phyloP scores from a whole-genome alignment of 2,329 filamentous ascomycete genomes.

The Rutstroemia sp. region DNA sequence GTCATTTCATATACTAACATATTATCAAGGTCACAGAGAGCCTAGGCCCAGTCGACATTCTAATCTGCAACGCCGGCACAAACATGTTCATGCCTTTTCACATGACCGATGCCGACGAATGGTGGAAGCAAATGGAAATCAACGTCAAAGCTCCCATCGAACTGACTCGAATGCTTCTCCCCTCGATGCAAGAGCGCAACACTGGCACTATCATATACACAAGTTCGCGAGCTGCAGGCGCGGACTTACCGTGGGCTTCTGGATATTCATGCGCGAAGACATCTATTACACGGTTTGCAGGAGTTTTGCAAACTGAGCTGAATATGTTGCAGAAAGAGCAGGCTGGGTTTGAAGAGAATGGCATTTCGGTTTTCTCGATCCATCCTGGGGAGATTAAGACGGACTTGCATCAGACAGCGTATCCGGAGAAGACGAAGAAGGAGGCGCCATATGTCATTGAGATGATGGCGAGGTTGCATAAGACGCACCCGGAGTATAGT shows the following conservation, averaged over 20 bases:
- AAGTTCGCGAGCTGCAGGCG: constrained; percentile 14
- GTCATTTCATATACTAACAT: neutral
- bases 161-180: constrained; percentile 16
- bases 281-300: constrained; percentile 16
- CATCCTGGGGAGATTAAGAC: constrained; percentile 18
- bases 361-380: constrained; percentile 17
- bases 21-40: constrained; percentile 6
- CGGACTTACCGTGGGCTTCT: constrained; percentile 17
- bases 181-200: constrained; percentile 14
- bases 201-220: constrained; percentile 16
- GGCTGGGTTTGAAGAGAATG: constrained; percentile 11
- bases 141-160: constrained; percentile 18
- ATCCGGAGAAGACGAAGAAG: constrained; percentile 16
- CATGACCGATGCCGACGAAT: constrained; percentile 16
- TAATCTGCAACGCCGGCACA: constrained; percentile 19
- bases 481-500: constrained; percentile 14
- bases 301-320: constrained; percentile 15
- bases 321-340: constrained; percentile 13
- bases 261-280: constrained; percentile 18
- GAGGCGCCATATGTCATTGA: constrained; percentile 18
- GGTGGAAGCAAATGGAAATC: constrained; percentile 17
- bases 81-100: constrained; percentile 19
- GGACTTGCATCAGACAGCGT: constrained; percentile 14
- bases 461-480: constrained; percentile 14
- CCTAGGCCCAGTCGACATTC: constrained; percentile 14